phyloP scores from a whole-genome alignment of 2,329 filamentous ascomycete species.

The Coniosporium tulheliwenetii region DNA sequence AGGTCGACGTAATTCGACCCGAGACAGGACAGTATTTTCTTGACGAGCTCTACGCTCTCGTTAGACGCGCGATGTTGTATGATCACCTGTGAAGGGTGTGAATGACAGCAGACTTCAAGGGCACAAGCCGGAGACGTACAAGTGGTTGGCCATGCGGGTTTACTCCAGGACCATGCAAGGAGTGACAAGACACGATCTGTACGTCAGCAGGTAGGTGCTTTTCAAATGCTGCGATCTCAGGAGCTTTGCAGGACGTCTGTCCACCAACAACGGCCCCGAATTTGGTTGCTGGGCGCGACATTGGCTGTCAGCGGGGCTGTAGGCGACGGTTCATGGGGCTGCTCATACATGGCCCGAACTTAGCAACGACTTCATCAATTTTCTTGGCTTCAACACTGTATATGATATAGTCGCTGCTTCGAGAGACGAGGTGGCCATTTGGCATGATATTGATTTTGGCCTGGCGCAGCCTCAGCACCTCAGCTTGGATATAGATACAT shows the following conservation, averaged over 20 bases:
- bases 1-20: conserved; percentile 77
- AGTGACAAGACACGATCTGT: conserved; percentile 90
- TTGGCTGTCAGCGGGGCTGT: conserved; percentile 1
- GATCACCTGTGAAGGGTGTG: conserved; percentile 38
- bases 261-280: conserved; percentile 89
- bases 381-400: conserved; percentile 94
- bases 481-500: conserved; percentile 20
- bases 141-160: conserved; percentile 81
- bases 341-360: conserved; percentile 79
- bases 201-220: conserved; percentile 75
- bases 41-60: conserved; percentile 60
- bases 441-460: conserved; percentile 67
- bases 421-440: conserved; percentile 91
- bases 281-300: conserved; percentile 57
- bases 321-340: conserved; percentile 3
- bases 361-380: conserved; percentile 73
- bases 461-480: conserved; percentile 41
- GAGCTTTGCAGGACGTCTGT: conserved; percentile 95
- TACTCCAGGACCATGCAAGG: conserved; percentile 82
- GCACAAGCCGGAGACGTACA: conserved; percentile 32
- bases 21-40: conserved; percentile 68
- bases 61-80: conserved; percentile 85
- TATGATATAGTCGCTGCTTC: conserved; percentile 95
- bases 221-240: conserved; percentile 89
- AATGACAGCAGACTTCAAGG: background rate